These are phyloP conservation scores for Tolypocladium pustulatum DNA, from an alignment of 2,329 filamentous ascomycete genomes.

Conservation along the genomic window DNA sequence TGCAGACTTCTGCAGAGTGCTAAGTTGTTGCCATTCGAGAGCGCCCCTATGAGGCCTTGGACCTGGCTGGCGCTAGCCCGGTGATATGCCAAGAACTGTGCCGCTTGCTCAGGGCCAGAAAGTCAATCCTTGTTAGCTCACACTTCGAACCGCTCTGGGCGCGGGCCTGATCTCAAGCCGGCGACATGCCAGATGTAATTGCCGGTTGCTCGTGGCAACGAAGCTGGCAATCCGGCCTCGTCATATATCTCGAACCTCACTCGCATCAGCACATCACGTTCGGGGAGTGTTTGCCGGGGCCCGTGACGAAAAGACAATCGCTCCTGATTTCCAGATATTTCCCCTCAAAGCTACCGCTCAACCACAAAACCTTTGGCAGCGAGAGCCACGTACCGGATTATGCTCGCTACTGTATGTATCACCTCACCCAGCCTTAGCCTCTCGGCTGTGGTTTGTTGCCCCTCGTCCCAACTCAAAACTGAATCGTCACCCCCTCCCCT, in stretches of 20 bases:
- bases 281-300: neutral
- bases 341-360: constrained; percentile 14
- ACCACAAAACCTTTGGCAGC: constrained; percentile 15
- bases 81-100: neutral
- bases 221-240: neutral
- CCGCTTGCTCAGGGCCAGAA: neutral
- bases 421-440: constrained; percentile 6
- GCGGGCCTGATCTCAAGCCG: neutral
- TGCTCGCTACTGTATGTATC: constrained; percentile 24
- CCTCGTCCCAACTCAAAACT: constrained; percentile 1
- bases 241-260: neutral
- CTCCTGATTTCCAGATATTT: constrained; percentile 17
- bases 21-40: neutral
- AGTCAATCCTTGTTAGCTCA: neutral
- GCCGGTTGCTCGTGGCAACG: neutral
- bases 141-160: neutral
- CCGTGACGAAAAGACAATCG: constrained; percentile 4
- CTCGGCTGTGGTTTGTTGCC: neutral
- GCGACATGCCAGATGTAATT: neutral
- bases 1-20: neutral
- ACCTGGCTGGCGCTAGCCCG: neutral
- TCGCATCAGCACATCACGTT: neutral
- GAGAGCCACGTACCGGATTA: constrained; percentile 19
- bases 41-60: neutral
- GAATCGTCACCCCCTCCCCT: neutral